Base-by-base conservation (phyloP, 805 yeast genomes). In the Nakazawaea peltata region DNA sequence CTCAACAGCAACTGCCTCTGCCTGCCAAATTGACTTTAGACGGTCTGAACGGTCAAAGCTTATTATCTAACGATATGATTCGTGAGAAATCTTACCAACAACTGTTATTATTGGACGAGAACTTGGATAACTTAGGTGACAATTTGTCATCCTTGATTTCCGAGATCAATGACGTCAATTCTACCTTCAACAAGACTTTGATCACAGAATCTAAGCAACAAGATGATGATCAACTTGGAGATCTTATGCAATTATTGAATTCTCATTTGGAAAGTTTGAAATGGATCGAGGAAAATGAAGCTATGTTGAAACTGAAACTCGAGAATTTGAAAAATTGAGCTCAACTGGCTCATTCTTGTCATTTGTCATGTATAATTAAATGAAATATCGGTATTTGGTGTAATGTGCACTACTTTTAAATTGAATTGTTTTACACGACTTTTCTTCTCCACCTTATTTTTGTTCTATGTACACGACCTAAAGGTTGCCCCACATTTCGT, bases 241-340 rank as follows among this genome's bases (percentile, higher is more conserved):
- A 80, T 51, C 73, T 90, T 42, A 80, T 92, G 21, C 80, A 77
- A 54, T 66, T 92, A 43, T 69, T 92, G 51, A 88, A 90, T 53
- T 75, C 85, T 30, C 97, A 92, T 56, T 64, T 92, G 56, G 92
- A 88, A 42, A 85, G 94, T 43, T 69, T 92, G 59, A 86, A 79
- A 53, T 87, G 88, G 68, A 73, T 92, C 38, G 95, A 92, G 51
- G 70, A 69, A 42, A 74, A 78, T 43, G 85, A 94, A 34, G 68
- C 68, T 14, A 63, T 63, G 17, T 65, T 92, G 47, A 84, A 81
- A 52, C 69, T 71, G 25, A 81, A 84, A 55, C 55, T 92, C 41
- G 72, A 68, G 25, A 52, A 54, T 34, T 42, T 65, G 26, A 54
- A 48, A 29, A 47, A 8, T 8, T 21, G 23, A 21, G 23, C n/a